Base-by-base conservation (phyloP, 225 moss, liverwort and hornwort genomes). In the Takakia lepidozioides region DNA sequence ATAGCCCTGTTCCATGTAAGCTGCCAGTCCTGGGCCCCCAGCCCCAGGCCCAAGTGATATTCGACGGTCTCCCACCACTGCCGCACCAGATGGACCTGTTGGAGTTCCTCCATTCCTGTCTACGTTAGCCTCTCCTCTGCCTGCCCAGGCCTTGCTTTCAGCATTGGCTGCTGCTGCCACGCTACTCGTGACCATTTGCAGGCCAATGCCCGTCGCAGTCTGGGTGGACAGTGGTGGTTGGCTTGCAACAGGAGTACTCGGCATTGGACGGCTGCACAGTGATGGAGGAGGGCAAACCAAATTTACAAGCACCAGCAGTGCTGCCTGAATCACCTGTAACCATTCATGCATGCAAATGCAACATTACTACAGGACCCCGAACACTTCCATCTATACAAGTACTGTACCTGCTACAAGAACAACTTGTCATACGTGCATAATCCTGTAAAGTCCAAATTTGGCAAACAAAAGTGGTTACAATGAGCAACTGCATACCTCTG, bases 1-100 rank as follows among this genome's bases (percentile, higher is more conserved):
- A 54, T 98, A 98, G 5, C 98, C 98, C 59, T 98, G 98, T 68
- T 98, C 98, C 91, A 98, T 98, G 25, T 87, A 91, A 11, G 98
- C 87, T 39, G 98, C 98, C 49, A 98, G 75, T 39, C 91, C 98
- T 69, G 98, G 87, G 39, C 98, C 87, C 54, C 98, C 98, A 25
- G 85, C 91, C 53, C 98, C 98, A 61, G 98, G 98, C 28, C 98
- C 98, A 14, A 98, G 62, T 8, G 87, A 91, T 49, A 98, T 91
- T 58, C 98, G 73, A 25, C 98, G 85, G 53, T 98, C 91, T 38
- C 98, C 98, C 19, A 98, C 98, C 20, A 95, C 89, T 27, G 81
- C 86, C 32, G 85, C 72, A 15, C 75, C 71, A 59, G 85, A 71
- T 46, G 80, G 51, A n/a, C 70, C 69, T 14, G 65, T 74, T 64